Evolutionary conservation across 805 yeast species (phyloP), one percentile per base, ranked within the genome.

Genomic region (Cephaloascus fragrans): DNA sequence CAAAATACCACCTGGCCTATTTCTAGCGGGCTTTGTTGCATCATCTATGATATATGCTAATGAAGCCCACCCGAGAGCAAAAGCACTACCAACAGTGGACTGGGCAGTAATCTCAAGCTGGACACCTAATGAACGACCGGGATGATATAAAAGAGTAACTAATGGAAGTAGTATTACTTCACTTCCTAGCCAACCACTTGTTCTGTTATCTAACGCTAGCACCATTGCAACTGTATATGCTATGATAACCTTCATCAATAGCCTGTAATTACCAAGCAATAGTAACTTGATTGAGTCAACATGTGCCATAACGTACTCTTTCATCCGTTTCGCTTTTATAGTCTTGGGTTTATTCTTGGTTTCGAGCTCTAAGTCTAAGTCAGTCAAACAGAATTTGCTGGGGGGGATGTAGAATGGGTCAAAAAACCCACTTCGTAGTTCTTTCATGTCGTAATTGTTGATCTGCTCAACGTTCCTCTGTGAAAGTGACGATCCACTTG

Each of bases 371-470:
- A 23, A 23, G 28, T 23, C 28, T 8, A 23, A 23, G 6, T 23
- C 12, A 23, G 6, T 23, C 28, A 23, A 23, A 8, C 10, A 6
- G 12, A 23, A 23, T 23, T 23, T 6, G 3, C 29, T 45, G 29
- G 58, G 59, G 19, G 59, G 60, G 4, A 59, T 51, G 41, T 57
- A 71, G 1, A 60, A 53, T 1, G 76, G 67, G 45, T 71, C 75
- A 42, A 71, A 71, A 47, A 64, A 71, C 8, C 75, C 75, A 37
- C 66, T 67, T 46, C 77, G 55, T 19, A 66, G 45, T 44, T 71
- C 77, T 39, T 67, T 69, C n/a, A 69, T 38, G 1, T 53, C 61
- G 39, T 53, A 64, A 19, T 54, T 53, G 4, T 58, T 60, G 26
- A 66, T 44, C n/a, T 56, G 48, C 17, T 61, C 59, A 41, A 62